Evolutionary conservation across 2,329 filamentous ascomycete species (phyloP).

Genomic region (Colletotrichum sp.): DNA sequence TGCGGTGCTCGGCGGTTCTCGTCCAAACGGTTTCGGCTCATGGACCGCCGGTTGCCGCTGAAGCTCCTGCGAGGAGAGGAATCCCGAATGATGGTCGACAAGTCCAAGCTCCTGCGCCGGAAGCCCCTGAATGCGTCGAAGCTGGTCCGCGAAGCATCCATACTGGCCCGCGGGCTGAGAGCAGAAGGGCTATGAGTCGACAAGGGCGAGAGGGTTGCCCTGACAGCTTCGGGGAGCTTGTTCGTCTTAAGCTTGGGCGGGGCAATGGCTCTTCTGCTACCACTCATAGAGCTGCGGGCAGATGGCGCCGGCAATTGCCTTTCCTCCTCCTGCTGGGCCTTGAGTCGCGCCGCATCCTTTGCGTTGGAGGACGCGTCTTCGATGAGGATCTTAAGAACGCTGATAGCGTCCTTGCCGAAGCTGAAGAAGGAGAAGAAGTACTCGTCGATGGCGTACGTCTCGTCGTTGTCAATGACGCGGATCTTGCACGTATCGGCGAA

Average conservation of each 20-base stretch:
- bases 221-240: conserved; percentile 61
- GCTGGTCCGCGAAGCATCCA: conserved; percentile 57
- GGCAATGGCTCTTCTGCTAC: conserved; percentile 5
- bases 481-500: conserved; percentile 95
- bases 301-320: conserved; percentile 3
- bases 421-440: conserved; percentile 98
- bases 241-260: conserved; percentile 39
- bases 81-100: conserved; percentile 47
- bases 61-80: conserved; percentile 63
- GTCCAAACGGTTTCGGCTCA: conserved; percentile 51
- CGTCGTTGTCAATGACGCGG: conserved; percentile 89
- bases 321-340: neutral
- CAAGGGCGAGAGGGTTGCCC: conserved; percentile 63
- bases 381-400: conserved; percentile 75
- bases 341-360: conserved; percentile 2
- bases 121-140: conserved; percentile 57
- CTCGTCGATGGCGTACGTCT: conserved; percentile 95
- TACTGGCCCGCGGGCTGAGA: conserved; percentile 60
- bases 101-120: conserved; percentile 57
- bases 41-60: conserved; percentile 62
- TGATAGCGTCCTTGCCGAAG: conserved; percentile 82
- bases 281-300: conserved; percentile 22
- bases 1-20: conserved; percentile 53
- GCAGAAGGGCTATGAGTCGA: conserved; percentile 47
- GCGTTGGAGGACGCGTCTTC: conserved; percentile 60